Percentiles rank a stretch among this genome's conserved stretches.
Conservation (phyloP, 495 filamentous ascomycete genomes). For the Neurospora tetraspora region DNA sequence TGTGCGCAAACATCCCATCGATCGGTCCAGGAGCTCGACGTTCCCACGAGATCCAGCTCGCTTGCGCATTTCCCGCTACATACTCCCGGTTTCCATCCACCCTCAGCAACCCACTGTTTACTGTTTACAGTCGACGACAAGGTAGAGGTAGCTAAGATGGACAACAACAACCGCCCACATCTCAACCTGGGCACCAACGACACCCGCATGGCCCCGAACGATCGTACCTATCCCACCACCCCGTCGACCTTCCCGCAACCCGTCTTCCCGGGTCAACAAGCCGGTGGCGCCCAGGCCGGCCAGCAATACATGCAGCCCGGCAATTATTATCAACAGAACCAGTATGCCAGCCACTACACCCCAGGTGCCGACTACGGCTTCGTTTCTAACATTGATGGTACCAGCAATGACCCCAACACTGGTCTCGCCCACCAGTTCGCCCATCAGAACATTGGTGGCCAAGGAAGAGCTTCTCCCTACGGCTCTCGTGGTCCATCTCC, state of each 20-base stretch:
- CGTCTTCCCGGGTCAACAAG: constrained; percentile 42
- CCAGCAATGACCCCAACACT: constrained; percentile 59
- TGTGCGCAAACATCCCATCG: not conserved
- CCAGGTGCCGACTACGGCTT: constrained; percentile 25
- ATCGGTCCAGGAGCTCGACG: not conserved
- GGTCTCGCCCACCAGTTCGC: constrained; percentile 93
- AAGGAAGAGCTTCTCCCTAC: constrained; percentile 55
- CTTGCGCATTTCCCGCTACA: not conserved
- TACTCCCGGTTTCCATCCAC: not conserved
- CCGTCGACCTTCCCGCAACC: constrained; percentile 94
- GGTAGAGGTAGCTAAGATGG: constrained; percentile 25
- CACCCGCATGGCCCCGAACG: constrained; percentile 54
- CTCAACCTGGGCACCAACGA: constrained; percentile 64
- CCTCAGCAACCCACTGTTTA: not conserved
- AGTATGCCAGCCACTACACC: constrained; percentile 25
- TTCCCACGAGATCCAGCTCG: not conserved
- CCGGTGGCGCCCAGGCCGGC: constrained; percentile 19
- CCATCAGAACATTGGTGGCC: constrained; percentile 82
- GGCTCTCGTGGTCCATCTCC: constrained; percentile 57
- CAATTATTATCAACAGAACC: constrained; percentile 24
- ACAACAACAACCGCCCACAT: constrained; percentile 53
- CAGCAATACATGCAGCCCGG: constrained; percentile 37
- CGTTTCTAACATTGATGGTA: constrained; percentile 45
- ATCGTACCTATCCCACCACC: constrained; percentile 88
- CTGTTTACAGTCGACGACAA: not conserved